Base-by-base conservation (phyloP, 2,329 filamentous ascomycete genomes). In the Trichoderma atroviride region DNA sequence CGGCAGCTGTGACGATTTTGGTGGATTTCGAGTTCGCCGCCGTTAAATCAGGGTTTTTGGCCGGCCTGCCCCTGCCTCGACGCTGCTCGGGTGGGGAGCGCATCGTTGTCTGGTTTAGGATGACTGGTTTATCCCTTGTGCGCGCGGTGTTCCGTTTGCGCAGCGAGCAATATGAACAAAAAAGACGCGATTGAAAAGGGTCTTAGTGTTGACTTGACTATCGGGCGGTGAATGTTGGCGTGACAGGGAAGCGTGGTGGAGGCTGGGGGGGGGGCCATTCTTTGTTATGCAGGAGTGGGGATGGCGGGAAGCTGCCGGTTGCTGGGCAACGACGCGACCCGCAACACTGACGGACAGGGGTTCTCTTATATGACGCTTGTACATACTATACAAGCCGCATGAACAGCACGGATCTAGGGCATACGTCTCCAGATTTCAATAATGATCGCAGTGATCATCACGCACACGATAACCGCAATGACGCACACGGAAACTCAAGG, bases 41-140 rank as follows among this genome's bases (percentile, higher is more conserved):
- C 55, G 78, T 75, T 5, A 59, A 24, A 69, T 83, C 80, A 65
- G 73, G 75, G 40, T 77, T 76, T 75, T 81, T 84, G 55, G 82
- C 82, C 33, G 82, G 81, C 69, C 83, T 78, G 57, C 83, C 79
- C 63, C 87, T 84, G 71, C 87, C 89, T 75, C 88, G 83, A 72
- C 87, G 85, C 79, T 88, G 85, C 79, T 88, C 88, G 43, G 87
- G 87, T 63, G 87, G 86, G 70, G 85, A 88, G 72, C 86, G 84
- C 86, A 89, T 75, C 16, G 53, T 50, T 33, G 53, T 59, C 40
- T 37, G 63, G 16, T 31, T 47, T 69, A n/a, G 63, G 47, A 50
- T 50, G 11, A 4, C 37, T 62, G 57, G 33, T 88, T 72, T 63
- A 81, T 71, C 47, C 47, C 66, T 62, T 67, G 70, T 71, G 56